A percentile compares a stretch with the other conserved stretches of the same genome.
Conservation (phyloP, 2,329 filamentous ascomycete species). For the Colletotrichum sp. region DNA sequence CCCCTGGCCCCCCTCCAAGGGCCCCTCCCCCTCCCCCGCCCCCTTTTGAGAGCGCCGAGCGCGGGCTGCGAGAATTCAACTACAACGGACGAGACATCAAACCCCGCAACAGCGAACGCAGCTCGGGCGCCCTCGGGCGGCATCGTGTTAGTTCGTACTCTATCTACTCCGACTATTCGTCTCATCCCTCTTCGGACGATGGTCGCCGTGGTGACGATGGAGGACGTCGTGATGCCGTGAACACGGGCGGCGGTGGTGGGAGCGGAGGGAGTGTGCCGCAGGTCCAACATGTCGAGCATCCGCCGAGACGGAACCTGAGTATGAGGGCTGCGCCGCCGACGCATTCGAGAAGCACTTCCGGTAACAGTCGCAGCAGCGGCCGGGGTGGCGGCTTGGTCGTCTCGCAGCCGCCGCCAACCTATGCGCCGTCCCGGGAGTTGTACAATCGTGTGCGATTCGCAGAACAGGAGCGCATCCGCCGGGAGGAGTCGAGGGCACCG, state of each 20-base stretch:
- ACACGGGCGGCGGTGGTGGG: not conserved
- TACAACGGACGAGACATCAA: constrained; percentile 15
- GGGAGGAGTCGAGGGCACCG: not conserved
- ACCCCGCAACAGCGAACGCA: constrained; percentile 11
- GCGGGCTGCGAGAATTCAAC: constrained; percentile 16
- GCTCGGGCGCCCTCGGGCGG: constrained; percentile 8
- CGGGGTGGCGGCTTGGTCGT: not conserved
- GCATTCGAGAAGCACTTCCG: not conserved
- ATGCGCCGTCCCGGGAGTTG: not conserved
- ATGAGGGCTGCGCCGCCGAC: not conserved
- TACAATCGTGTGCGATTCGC: constrained; percentile 12
- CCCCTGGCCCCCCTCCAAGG: not conserved
- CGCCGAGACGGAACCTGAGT: not conserved
- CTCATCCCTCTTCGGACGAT: not conserved
- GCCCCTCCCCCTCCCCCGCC: not conserved
- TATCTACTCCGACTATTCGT: constrained; percentile 10
- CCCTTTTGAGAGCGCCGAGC: not conserved
- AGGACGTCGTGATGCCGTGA: not conserved
- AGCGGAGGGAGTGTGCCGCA: not conserved
- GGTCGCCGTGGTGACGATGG: not conserved
- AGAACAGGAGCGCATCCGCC: not conserved
- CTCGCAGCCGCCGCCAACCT: constrained; percentile 5
- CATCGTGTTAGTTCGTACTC: not conserved
- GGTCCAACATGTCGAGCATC: not conserved
- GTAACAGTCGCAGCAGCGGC: not conserved